These are phyloP conservation scores for Pseudonitzschia multiseries DNA, from an alignment of 108 stramenopile genomes.

Conservation along the genomic window DNA sequence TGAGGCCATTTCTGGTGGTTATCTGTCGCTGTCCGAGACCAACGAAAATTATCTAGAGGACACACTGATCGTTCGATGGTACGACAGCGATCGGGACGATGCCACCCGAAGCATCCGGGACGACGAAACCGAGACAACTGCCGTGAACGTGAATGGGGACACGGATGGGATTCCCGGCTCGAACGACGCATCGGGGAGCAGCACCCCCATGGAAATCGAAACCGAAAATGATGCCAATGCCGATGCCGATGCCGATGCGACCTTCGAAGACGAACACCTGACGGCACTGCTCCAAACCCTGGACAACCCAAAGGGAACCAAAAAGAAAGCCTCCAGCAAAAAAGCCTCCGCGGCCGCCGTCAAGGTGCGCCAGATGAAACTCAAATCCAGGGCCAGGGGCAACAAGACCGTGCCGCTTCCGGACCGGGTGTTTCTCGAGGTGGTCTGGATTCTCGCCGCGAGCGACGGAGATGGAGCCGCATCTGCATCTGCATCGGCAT, in stretches of 20 bases:
- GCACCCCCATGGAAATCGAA: background rate
- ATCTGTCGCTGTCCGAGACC: constrained; percentile 11
- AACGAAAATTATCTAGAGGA: constrained; percentile 14
- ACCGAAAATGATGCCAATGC: background rate
- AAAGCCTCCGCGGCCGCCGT: constrained; percentile 30
- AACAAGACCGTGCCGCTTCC: constrained; percentile 41
- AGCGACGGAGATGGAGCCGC: too few relatives aligned
- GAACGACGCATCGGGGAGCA: constrained; percentile 2
- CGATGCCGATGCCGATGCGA: background rate
- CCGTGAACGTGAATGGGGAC: too few relatives aligned
- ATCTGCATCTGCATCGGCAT: too few relatives aligned
- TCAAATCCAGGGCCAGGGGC: constrained; percentile 51
- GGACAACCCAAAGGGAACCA: constrained; percentile 25
- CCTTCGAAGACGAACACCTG: constrained; percentile 8
- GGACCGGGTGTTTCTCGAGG: constrained; percentile 52
- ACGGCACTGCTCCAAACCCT: constrained; percentile 10
- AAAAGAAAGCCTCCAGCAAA: constrained; percentile 21
- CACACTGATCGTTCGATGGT: constrained; percentile 44
- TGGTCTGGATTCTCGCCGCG: constrained; percentile 32
- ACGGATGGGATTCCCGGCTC: too few relatives aligned
- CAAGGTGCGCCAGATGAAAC: constrained; percentile 54
- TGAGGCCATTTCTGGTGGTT: constrained; percentile 36
- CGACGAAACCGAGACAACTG: background rate
- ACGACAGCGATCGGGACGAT: constrained; percentile 17
- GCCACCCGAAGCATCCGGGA: constrained; percentile 13